Evolutionary conservation across 768 basidiomycete genomes (phyloP), one percentile per base, ranked within the genome.

Genomic region (Trametes meyenii): DNA sequence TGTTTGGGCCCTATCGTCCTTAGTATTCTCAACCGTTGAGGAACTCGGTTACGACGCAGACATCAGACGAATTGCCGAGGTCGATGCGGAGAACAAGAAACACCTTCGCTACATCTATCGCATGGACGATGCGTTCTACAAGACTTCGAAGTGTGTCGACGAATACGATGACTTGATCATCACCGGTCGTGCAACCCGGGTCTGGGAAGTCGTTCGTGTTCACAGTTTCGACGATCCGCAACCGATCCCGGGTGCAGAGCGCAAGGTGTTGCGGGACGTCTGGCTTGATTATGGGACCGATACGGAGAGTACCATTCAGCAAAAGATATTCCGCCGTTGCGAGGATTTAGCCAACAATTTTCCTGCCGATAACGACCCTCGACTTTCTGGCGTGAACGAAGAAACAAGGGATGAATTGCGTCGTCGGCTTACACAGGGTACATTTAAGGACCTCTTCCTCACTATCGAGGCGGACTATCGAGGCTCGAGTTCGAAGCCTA

Each of bases 21-120:
- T 55, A 8, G 45, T 55, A 17, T 45, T 55, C 33, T 55, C 54
- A 17, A 55, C 43, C 21, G 54, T 45, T 33, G 54, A 55, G 54
- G 54, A 55, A 16, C 54, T 55, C 29, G 54, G 54, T 43, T 55
- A 55, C 43, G 54, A 45, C 54, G 24, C 54, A 33, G 36, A 55
- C 54, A 33, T 55, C 54, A 55, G 54, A 33, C 54, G 44, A 14
- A 46, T 55, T 16, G 6, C 24, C 29, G 54, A 55, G 17, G 3
- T 6, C 43, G 54, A 55, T 36, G 43, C 33, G 33, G 43, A 45
- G 29, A 36, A 17, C 43, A 35, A 45, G 21, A 1, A 45, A 44
- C 43, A 45, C 33, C 29, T 55, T 12, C 54, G 44, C 43, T 55
- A 55, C n/a, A 29, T 55, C 35, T 46, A 55, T 33, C 43, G 33